Evolutionary conservation across 495 filamentous ascomycete genomes (phyloP).

Genomic region (Platismatia glauca): DNA sequence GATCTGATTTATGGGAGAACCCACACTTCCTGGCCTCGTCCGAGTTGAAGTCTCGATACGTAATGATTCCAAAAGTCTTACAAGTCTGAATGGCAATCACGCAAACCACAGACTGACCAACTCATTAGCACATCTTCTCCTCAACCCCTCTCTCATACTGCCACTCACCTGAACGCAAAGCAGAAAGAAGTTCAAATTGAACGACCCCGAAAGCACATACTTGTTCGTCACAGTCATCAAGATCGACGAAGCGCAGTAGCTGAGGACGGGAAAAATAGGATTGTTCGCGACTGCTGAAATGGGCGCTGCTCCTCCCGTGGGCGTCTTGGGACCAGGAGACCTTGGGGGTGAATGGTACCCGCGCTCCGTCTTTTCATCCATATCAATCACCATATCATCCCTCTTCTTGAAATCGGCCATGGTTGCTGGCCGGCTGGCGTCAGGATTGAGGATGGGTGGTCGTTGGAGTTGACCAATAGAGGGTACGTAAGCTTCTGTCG

Average conservation of each 20-base stretch:
- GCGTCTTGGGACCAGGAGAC: constrained; percentile 32
- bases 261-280: constrained; percentile 69
- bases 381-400: constrained; percentile 68
- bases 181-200: constrained; percentile 96
- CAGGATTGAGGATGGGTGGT: constrained; percentile 2
- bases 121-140: neutral
- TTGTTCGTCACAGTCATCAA: constrained; percentile 99
- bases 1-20: constrained; percentile 23
- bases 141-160: neutral
- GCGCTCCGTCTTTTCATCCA: constrained; percentile 51
- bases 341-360: constrained; percentile 40
- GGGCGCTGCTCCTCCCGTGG: constrained; percentile 25
- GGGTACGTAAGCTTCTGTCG: neutral
- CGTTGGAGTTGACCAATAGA: neutral
- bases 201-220: constrained; percentile 86
- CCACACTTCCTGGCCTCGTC: constrained; percentile 89
- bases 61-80: constrained; percentile 78
- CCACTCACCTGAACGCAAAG: constrained; percentile 77
- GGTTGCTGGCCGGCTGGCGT: constrained; percentile 18
- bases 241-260: constrained; percentile 91
- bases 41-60: constrained; percentile 79
- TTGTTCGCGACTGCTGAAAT: constrained; percentile 48
- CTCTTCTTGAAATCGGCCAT: constrained; percentile 81
- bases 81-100: constrained; percentile 76
- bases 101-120: constrained; percentile 73